Evolutionary conservation across 2,329 filamentous ascomycete genomes (phyloP).

Genomic region (Ophiostoma piceae): DNA sequence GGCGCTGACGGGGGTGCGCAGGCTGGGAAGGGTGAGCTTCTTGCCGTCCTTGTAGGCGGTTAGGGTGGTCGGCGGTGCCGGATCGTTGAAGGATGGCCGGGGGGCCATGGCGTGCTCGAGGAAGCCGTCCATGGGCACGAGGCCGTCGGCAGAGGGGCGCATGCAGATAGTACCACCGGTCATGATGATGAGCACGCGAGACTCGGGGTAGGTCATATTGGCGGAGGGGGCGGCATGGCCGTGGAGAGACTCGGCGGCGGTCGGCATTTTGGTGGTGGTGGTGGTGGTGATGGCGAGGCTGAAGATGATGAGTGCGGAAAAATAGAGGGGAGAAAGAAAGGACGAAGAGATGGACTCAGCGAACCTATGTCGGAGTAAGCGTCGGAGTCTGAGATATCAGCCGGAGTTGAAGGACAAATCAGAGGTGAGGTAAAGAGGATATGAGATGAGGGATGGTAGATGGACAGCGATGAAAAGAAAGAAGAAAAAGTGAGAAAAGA

Average conservation of each 20-base stretch:
- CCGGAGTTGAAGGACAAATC: background rate
- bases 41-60: conserved; percentile 49
- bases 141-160: conserved; percentile 72
- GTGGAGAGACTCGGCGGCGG: conserved; percentile 10
- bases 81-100: conserved; percentile 80
- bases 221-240: background rate
- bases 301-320: background rate
- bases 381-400: background rate
- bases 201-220: conserved; percentile 54
- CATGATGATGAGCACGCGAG: conserved; percentile 81
- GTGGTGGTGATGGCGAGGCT: background rate
- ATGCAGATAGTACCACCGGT: conserved; percentile 90
- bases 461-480: background rate
- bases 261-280: conserved; percentile 7
- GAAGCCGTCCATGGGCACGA: conserved; percentile 76
- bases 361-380: background rate
- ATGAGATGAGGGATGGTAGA: background rate
- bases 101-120: conserved; percentile 76
- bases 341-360: background rate
- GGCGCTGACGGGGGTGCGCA: conserved; percentile 73
- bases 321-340: background rate
- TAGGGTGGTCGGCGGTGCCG: conserved; percentile 47
- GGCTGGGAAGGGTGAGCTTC: conserved; percentile 54
- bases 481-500: background rate
- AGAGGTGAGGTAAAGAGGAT: background rate